Base-by-base conservation (phyloP, 2,329 filamentous ascomycete genomes). In the Penicillium frequentans region DNA sequence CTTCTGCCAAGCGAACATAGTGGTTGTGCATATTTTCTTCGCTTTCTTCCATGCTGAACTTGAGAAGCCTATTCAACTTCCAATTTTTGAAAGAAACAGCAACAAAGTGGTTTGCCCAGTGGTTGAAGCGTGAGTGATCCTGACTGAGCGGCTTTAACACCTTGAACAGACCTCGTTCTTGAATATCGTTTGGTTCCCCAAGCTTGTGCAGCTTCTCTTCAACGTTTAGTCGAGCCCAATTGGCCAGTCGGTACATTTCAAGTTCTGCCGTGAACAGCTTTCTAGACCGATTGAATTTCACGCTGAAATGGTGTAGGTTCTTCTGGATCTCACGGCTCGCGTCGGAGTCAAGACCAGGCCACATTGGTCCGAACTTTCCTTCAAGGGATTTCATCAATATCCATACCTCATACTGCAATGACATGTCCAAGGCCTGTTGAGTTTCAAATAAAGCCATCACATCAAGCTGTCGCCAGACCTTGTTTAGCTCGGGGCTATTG, bases 401-500 rank as follows among this genome's bases (percentile, higher is more conserved):
- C 29, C 45, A 31, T 16, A 46, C 11, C 26, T 67, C 64, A 21
- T 49, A 42, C 2, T 43, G 27, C 16, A 67, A 31, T 8, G 23
- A 26, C 42, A 39, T 52, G 3, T 39, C 1, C 39, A 55, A 33
- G 9, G 31, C 16, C 7, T 54, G n/a, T 1, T 54, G n/a, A 3
- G 65, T 46, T 6, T 65, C 55, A 31, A 70, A 66, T 16, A 65
- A 65, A 16, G 67, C 65, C 29, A 66, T 50, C 39, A 65, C 56
- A 59, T 72, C 68, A 19, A 72, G 60, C 31, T 72, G 69, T 24
- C 63, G 64, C 69, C 66, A 71, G 55, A 64, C 55, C 29, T 64
- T 64, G 55, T 63, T 49, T 8, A 59, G n/a, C 23, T 54, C n/a
- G n/a, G 55, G 31, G 16, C 46, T 56, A 27, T 49, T 39, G 19